Evolutionary conservation across 129 eudicot species (phyloP), one percentile per base, ranked within the genome.

Genomic region (Flaveria sonorensis): DNA sequence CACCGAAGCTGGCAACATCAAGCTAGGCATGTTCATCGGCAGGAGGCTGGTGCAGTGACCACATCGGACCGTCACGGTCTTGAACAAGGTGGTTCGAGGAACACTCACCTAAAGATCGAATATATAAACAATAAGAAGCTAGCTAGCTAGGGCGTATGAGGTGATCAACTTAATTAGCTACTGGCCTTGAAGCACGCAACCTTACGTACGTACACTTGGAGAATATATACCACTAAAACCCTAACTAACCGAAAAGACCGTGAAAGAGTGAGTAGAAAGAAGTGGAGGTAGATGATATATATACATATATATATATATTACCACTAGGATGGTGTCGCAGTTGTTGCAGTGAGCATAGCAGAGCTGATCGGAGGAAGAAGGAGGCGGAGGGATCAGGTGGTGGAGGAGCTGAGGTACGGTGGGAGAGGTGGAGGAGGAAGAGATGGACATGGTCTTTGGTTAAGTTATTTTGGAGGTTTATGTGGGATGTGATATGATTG

Each of bases 11-110:
- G 84, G 86, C 4, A 87, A 66, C 70, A 85, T 77, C 66, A 84
- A 50, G 26, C 85, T 89, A 8, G 85, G 75, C 91, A 89, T 81
- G 92, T 75, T 89, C 70, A 85, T 83, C 0, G 96, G 89, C 57
- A 90, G 77, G 30, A 90, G 87, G 57, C 77, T 90, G 18, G 87
- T 61, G 80, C 96, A 90, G 90, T 90, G 96, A 23, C 96, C 96
- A 68, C 96, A 90, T 30, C 92, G 82, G 51, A 90, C 96, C 0
- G 96, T 90, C 75, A 90, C 96, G 3, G 90, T 87, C 87, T 90
- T 90, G 78, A 79, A 90, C 92, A 90, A 87, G 82, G 87, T 90
- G n/a, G 88, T 83, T 76, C 90, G 79, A 64, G 96, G 96, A 64
- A 90, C 96, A 83, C 96, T 87, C 84, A 90, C 96, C 96, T 36